phyloP scores from a whole-genome alignment of 805 yeast species.

The Metschnikowia shivogae region DNA sequence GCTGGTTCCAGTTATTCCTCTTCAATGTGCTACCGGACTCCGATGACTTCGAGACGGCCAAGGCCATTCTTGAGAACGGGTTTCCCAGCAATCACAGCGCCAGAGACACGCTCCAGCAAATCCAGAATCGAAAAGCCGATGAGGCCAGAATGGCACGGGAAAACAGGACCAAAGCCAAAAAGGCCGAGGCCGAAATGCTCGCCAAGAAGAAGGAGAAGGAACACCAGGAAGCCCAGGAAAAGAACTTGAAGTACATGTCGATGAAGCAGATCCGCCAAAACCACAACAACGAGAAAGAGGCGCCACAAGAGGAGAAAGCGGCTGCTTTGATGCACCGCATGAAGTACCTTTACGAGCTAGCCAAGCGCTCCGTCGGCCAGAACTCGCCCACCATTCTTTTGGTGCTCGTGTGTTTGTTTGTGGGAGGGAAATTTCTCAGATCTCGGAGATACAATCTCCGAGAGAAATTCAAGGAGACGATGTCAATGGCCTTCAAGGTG shows the following conservation, averaged over 20 bases:
- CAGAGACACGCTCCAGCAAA: slow-evolving; percentile 13
- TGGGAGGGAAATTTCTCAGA: slow-evolving; percentile 21
- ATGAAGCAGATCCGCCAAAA: slow-evolving; percentile 27
- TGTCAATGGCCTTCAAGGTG: slow-evolving; percentile 43
- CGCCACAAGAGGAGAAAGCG: background rate
- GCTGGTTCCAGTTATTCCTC: slow-evolving; percentile 30
- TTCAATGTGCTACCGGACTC: slow-evolving; percentile 33
- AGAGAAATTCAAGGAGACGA: slow-evolving; percentile 31
- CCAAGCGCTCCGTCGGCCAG: slow-evolving; percentile 22
- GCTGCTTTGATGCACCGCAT: slow-evolving; percentile 3
- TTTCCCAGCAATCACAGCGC: slow-evolving; percentile 5
- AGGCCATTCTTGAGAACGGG: slow-evolving; percentile 18
- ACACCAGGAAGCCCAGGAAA: slow-evolving; percentile 17
- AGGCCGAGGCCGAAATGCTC: slow-evolving; percentile 18
- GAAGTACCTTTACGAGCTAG: slow-evolving; percentile 10
- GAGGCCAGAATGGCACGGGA: slow-evolving; percentile 7
- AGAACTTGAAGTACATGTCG: slow-evolving; percentile 27
- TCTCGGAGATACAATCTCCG: slow-evolving; percentile 24
- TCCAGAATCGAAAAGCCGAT: slow-evolving; percentile 8
- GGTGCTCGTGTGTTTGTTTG: slow-evolving; percentile 19
- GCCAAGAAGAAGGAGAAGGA: slow-evolving; percentile 16
- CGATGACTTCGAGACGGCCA: slow-evolving; percentile 27
- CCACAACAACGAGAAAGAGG: slow-evolving; percentile 3
- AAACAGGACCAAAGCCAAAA: slow-evolving; percentile 13
- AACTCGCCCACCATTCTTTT: slow-evolving; percentile 28